Conservation (phyloP, 1,139 yeast genomes). For the Geotrichum armillariae region DNA sequence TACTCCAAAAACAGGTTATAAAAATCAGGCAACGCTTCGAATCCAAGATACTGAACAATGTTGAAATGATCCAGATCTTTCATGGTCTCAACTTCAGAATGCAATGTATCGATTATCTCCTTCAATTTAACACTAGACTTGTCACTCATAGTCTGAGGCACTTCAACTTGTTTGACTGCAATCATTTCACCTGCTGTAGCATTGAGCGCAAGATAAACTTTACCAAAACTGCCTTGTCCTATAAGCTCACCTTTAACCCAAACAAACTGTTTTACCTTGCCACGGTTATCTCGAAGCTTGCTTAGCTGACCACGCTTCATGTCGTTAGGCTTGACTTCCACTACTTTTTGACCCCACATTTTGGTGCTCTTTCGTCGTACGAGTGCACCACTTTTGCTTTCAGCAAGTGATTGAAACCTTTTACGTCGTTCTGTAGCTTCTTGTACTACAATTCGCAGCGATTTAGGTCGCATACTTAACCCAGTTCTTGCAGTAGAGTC, state of each 20-base stretch:
- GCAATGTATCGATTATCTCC: slow-evolving; percentile 78
- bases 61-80: slow-evolving; percentile 91
- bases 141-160: slow-evolving; percentile 51
- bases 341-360: slow-evolving; percentile 96
- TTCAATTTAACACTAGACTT: slow-evolving; percentile 45
- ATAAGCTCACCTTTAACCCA: slow-evolving; percentile 98
- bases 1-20: slow-evolving; percentile 89
- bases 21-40: slow-evolving; percentile 71
- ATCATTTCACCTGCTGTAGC: slow-evolving; percentile 99
- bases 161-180: slow-evolving; percentile 92
- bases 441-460: slow-evolving; percentile 87
- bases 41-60: slow-evolving; percentile 93
- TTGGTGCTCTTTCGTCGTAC: slow-evolving; percentile 81
- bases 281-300: slow-evolving; percentile 59
- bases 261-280: slow-evolving; percentile 79
- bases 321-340: slow-evolving; percentile 81
- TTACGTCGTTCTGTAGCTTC: slow-evolving; percentile 74
- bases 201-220: slow-evolving; percentile 86
- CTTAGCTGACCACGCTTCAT: slow-evolving; percentile 56
- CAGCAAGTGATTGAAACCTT: slow-evolving; percentile 37
- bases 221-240: slow-evolving; percentile 97
- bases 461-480: slow-evolving; percentile 53
- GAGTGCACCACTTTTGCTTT: slow-evolving; percentile 31
- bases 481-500: too few species aligned
- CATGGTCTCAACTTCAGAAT: slow-evolving; percentile 89